Conservation (phyloP, 2,329 filamentous ascomycete species). For the Botrytis squamosa region DNA sequence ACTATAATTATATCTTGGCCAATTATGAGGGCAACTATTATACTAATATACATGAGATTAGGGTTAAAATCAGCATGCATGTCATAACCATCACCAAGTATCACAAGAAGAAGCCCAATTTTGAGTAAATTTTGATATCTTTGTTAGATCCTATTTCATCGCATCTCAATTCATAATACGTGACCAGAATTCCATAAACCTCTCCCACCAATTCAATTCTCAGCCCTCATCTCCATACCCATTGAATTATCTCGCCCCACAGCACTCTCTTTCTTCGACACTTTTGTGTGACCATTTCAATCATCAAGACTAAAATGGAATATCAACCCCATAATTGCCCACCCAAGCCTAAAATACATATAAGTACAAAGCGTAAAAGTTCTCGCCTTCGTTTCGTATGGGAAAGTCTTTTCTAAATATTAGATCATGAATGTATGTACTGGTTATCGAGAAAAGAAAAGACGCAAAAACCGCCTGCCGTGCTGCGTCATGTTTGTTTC, state of each 20-base stretch:
- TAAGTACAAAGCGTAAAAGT: constrained; percentile 3
- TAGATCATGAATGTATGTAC: constrained; percentile 8
- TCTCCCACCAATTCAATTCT: not conserved
- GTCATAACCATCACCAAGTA: not conserved
- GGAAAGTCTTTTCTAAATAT: constrained; percentile 3
- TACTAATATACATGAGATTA: not conserved
- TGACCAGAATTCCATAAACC: not conserved
- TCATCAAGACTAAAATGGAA: not conserved
- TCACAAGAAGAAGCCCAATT: not conserved
- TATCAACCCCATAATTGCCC: not conserved
- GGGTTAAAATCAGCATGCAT: not conserved
- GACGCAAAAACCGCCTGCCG: not conserved
- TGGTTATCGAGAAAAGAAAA: not conserved
- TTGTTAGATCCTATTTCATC: not conserved
- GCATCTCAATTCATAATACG: constrained; percentile 5
- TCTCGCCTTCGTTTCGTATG: not conserved
- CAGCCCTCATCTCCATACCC: not conserved
- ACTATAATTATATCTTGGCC: not conserved
- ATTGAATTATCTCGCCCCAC: not conserved
- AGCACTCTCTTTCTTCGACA: not conserved
- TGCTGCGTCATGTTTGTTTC: not conserved
- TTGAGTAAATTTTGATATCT: not conserved
- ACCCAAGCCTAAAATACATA: constrained; percentile 7
- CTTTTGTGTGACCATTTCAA: not conserved
- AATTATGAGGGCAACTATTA: not conserved